phyloP scores from a whole-genome alignment of 768 basidiomycete species.

The Mycena latifolia region DNA sequence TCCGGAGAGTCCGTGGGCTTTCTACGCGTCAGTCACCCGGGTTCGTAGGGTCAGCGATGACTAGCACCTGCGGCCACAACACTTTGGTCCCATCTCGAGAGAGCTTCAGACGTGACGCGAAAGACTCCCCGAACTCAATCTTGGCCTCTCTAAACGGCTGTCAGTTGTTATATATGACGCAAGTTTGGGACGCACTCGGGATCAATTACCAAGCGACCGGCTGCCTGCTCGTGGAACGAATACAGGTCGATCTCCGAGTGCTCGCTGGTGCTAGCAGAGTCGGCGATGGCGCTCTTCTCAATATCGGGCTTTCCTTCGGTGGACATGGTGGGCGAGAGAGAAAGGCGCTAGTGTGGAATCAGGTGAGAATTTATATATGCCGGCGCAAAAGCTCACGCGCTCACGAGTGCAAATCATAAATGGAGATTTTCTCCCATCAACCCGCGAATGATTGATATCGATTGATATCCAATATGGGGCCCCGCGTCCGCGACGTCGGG shows the following conservation, averaged over 20 bases:
- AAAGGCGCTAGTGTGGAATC: background rate
- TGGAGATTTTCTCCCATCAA: background rate
- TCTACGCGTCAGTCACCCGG: background rate
- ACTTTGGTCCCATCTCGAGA: constrained; percentile 64
- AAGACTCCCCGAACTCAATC: constrained; percentile 64
- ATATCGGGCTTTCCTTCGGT: constrained; percentile 22
- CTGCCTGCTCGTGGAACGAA: constrained; percentile 63
- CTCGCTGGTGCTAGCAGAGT: constrained; percentile 31
- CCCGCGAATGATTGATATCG: no score
- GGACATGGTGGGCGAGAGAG: constrained; percentile 24
- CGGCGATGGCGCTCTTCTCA: constrained; percentile 18
- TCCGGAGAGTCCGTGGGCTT: constrained; percentile 53
- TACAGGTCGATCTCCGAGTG: constrained; percentile 44
- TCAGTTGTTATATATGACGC: background rate
- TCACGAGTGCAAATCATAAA: constrained; percentile 12
- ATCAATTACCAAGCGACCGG: constrained; percentile 70
- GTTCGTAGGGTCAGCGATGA: background rate
- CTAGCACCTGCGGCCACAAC: constrained; percentile 64
- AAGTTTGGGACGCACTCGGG: constrained; percentile 58
- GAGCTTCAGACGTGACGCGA: constrained; percentile 65
- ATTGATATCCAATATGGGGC: background rate
- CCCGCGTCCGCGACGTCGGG: background rate
- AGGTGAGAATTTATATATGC: background rate
- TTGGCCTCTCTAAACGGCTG: constrained; percentile 58
- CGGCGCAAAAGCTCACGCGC: background rate